Percentiles rank a stretch among this genome's conserved stretches.
Evolutionary conservation across 371 early-diverging fungal genomes (phyloP).

Genomic region (Mortierella sp.): DNA sequence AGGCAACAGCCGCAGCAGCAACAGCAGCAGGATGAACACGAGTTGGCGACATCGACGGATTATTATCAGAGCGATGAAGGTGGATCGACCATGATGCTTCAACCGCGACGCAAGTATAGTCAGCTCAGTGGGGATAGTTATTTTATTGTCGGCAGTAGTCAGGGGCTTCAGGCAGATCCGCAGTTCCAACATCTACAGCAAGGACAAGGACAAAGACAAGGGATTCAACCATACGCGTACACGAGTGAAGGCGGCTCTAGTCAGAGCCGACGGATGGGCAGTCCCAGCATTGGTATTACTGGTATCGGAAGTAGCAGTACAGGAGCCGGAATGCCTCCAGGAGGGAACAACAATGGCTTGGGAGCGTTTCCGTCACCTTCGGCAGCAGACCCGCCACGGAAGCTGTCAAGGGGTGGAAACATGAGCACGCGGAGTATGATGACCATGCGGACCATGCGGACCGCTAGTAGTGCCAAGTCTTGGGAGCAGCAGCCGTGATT

Average conservation of each 20-base stretch:
- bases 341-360: neutral
- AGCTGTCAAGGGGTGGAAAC: constrained; percentile 16
- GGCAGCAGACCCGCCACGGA: neutral
- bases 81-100: neutral
- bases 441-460: constrained; percentile 35
- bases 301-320: neutral
- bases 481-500: constrained; percentile 8
- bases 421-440: constrained; percentile 29
- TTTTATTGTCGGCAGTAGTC: constrained; percentile 19
- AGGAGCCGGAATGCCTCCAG: neutral
- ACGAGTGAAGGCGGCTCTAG: neutral
- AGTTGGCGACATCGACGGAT: neutral
- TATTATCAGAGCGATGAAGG: constrained; percentile 2
- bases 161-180: neutral
- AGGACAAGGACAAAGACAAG: neutral
- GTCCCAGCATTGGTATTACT: neutral
- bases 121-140: constrained; percentile 28
- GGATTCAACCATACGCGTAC: neutral
- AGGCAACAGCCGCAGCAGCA: neutral
- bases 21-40: neutral
- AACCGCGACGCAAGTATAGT: constrained; percentile 8
- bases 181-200: constrained; percentile 10
- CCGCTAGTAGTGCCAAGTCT: constrained; percentile 20
- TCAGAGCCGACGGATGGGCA: neutral
- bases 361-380: neutral